Base-by-base conservation (phyloP, 352 stramenopile species). In the Globisporangium takayamanum region DNA sequence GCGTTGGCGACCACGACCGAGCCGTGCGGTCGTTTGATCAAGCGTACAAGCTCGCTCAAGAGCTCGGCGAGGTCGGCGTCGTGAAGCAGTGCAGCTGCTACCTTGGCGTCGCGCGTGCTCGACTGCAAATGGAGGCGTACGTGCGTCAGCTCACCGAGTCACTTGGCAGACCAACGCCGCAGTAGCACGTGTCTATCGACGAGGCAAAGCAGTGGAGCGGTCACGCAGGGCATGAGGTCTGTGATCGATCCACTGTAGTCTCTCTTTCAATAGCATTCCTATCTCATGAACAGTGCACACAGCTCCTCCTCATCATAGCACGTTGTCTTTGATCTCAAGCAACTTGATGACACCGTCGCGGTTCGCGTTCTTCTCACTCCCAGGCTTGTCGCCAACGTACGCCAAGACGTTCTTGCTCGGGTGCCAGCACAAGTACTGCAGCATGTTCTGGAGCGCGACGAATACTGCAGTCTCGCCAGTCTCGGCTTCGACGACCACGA, bases 71-170 rank as follows among this genome's bases (percentile, higher is more conserved):
- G 54, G 63, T 63, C 14, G 76, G 80, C 20, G 88, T 74, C 1
- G 69, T 85, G 48, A 94, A 91, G 67, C 80, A 92, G 56, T 89
- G 76, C 52, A 87, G 81, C 53, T 94, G 84, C 61, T 94, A 94
- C 59, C 69, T 94, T 22, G 81, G 81, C 6, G 69, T 92, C 5
- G 81, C 80, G n/a, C 66, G 81, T 47, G 80, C 74, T 33, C 72
- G 78, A 14, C 59, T 92, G 39, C 80, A 89, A 41, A 89, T 90
- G 76, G 69, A 76, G 16, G 59, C 60, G 5, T 88, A 87, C 57
- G 65, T 88, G 30, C 52, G 45, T 0, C 72, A 87, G 33, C 77
- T 89, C 39, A 76, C 70, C 0, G 59, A 15, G 5, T 72, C 68
- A 6, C 26, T 74, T 8, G 20, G 12, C 1, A 10, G 33, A 39